Evolutionary conservation across 257 asterid species (phyloP), one percentile per base, ranked within the genome.

Genomic region (Verbena officinalis): DNA sequence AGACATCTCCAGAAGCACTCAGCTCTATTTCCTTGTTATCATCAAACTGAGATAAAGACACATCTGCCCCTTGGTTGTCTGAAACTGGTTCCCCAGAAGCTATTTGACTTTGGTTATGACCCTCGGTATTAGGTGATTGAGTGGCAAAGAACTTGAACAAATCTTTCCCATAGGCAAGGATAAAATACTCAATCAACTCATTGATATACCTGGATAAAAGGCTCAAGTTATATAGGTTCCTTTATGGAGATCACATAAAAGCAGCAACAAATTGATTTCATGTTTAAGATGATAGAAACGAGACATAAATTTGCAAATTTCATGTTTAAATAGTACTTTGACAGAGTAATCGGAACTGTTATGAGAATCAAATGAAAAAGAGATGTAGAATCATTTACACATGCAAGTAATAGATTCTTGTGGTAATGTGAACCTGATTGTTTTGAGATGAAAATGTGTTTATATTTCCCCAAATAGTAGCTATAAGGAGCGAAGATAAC

Each of bases 141-240:
- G 76, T 38, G 10, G 48, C 48, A 19, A 71, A 70, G 69, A 78
- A 79, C 74, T 62, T 75, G 59, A 78, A 68, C 75, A 77, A 78
- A 73, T 76, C 85, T 15, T 77, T 85, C 52, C 69, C 85, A 64
- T 68, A 68, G 56, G 84, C 79, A 73, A 74, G 70, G 67, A 91
- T 75, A 75, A 84, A 55, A 59, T 65, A 74, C 72, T 84, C 94
- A 72, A 91, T 72, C 86, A 91, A 62, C 80, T 91, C 90, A 78
- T 91, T 91, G 39, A 88, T 71, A 70, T 78, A 88, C 79, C 98
- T 91, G 83, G 53, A 66, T 15, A 59, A 53, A 45, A 52, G 9
- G 36, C 10, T 10, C 55, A 55, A 67, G 67, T 23, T 51, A 44
- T 64, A 57, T 45, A 67, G 70, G 56, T 21, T 61, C 69, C 59